Percentiles rank a stretch among this genome's conserved stretches.
Conservation (phyloP, 805 yeast genomes). For the Debaryomyces maramus region DNA sequence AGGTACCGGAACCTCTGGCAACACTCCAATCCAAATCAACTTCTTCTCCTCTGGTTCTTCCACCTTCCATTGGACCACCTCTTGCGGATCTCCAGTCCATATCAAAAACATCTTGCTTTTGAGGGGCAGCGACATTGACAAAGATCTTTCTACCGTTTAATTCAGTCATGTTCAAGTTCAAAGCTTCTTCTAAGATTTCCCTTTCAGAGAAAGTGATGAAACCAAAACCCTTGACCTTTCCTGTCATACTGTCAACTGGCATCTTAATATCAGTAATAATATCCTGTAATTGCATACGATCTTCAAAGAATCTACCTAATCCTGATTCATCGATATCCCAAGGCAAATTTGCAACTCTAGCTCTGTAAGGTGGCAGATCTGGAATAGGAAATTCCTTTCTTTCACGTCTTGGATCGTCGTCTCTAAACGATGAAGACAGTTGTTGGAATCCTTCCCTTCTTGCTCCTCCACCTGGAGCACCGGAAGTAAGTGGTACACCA, state of each 20-base stretch:
- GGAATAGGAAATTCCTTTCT: constrained; percentile 84
- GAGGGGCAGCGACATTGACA: constrained; percentile 61
- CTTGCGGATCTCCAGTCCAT: constrained; percentile 46
- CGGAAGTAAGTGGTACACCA: constrained; percentile 46
- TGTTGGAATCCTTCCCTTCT: constrained; percentile 12
- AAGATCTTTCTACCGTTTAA: constrained; percentile 52
- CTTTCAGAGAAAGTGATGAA: constrained; percentile 51
- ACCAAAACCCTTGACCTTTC: constrained; percentile 61
- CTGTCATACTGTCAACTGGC: constrained; percentile 65
- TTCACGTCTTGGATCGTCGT: constrained; percentile 41
- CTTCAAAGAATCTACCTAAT: constrained; percentile 61
- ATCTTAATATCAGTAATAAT: constrained; percentile 65
- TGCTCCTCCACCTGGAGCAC: constrained; percentile 18
- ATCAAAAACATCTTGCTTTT: constrained; percentile 44
- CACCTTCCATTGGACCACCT: constrained; percentile 24
- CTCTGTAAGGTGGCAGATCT: constrained; percentile 86
- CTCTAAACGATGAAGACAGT: constrained; percentile 6
- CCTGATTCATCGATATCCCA: constrained; percentile 73
- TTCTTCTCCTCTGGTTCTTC: constrained; percentile 35
- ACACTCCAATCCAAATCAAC: constrained; percentile 51
- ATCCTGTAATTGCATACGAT: constrained; percentile 48
- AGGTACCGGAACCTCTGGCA: constrained; percentile 31
- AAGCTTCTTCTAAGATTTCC: constrained; percentile 51
- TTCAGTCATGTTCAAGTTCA: constrained; percentile 43
- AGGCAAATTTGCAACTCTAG: constrained; percentile 84